Conservation (phyloP, 2,329 filamentous ascomycete genomes). For the Cordyceps cateniannulata region DNA sequence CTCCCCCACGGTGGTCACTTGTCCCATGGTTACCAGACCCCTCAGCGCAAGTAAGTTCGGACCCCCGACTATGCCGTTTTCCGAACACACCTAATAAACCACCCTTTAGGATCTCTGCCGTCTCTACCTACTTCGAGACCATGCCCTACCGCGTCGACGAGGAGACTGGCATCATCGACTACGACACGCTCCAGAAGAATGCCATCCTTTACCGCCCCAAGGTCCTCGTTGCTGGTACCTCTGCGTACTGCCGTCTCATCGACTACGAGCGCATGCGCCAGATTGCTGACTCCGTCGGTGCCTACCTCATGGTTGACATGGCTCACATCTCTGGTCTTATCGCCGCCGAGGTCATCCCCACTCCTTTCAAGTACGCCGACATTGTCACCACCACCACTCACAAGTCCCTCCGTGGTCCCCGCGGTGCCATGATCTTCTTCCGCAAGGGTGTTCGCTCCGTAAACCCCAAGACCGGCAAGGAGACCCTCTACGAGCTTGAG, state of each 20-base stretch:
- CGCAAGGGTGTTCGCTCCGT: constrained; percentile 90
- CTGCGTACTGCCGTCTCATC: constrained; percentile 95
- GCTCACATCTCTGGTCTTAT: constrained; percentile 97
- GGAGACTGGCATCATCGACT: constrained; percentile 93
- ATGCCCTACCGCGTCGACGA: constrained; percentile 90
- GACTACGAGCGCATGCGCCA: constrained; percentile 95
- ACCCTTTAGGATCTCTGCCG: constrained; percentile 69
- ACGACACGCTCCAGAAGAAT: constrained; percentile 85
- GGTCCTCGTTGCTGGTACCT: constrained; percentile 92
- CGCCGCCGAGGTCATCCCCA: constrained; percentile 86
- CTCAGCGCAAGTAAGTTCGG: constrained; percentile 69
- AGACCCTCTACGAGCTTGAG: constrained; percentile 88
- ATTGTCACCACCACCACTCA: constrained; percentile 98
- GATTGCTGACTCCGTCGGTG: constrained; percentile 88
- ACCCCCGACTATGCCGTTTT: not conserved
- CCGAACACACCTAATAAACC: constrained; percentile 2
- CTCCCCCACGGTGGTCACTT: constrained; percentile 91
- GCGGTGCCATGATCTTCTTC: constrained; percentile 99
- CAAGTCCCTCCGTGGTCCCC: constrained; percentile 95
- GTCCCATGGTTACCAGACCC: constrained; percentile 96
- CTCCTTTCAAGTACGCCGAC: constrained; percentile 87
- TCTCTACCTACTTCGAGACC: constrained; percentile 99
- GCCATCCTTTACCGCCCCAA: constrained; percentile 91
- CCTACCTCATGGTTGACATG: constrained; percentile 96
- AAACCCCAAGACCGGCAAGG: constrained; percentile 85